Evolutionary conservation across 164 flowering plant genomes (phyloP), one percentile per base, ranked within the genome.

Genomic region (Magnolia kwangsiensis): DNA sequence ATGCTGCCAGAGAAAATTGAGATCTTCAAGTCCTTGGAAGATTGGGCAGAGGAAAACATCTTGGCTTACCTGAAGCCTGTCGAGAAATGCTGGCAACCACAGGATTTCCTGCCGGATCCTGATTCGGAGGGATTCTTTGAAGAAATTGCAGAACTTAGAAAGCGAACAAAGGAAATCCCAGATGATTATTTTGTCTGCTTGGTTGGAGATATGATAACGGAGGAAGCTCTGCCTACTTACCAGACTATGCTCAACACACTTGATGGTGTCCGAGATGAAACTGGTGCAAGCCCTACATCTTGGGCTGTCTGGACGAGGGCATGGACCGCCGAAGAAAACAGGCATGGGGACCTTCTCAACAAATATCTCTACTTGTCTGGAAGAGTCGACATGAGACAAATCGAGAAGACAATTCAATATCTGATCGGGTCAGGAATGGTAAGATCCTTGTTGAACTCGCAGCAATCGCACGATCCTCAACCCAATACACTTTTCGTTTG

Each of bases 231-330:
- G 51, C 93, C 83, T 4, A 81, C 83, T 61, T 81, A 81, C 58
- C 83, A 81, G 72, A 81, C 83, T 19, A 81, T 81, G 94, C 88
- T 90, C 10, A 91, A 91, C 76, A 87, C 95, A 20, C 82, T 88
- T 5, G 90, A 84, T 69, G 90, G 88, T n/a, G 88, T 86, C 63
- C 63, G 86, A 24, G 90, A 87, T 67, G 92, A 91, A 82, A 91
- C 93, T 1, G 95, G 90, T 45, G 92, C 92, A 0, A 91, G 95
- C 83, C 88, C 76, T 37, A 85, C 92, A 72, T 77, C 92, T 55
- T 90, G 94, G 94, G 94, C 92, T 4, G 70, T 86, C 4, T 90
- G 93, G 93, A 90, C 89, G 2, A 84, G 93, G 83, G 89, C 90
- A 8, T 90, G 93, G 87, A 86, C 89, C 14, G 89, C 89, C 0